phyloP scores from a whole-genome alignment of 176 grass and related monocot species.

The Paspalum vaginatum region DNA sequence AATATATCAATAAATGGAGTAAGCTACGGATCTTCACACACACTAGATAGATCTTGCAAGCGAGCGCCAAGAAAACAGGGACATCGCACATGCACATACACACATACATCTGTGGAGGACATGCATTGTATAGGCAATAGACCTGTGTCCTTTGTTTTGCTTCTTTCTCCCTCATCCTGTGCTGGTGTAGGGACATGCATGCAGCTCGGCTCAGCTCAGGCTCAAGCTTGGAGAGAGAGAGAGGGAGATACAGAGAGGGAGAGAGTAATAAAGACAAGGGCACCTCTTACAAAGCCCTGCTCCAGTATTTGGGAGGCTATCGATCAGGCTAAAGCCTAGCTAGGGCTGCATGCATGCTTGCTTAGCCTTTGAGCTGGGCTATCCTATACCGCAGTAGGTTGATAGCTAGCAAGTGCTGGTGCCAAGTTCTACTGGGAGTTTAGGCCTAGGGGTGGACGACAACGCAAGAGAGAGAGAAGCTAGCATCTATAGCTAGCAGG shows the following conservation, averaged over 20 bases:
- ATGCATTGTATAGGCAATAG: slow-evolving; percentile 40
- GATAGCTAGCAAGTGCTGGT: slow-evolving; percentile 42
- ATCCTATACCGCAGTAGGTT: slow-evolving; percentile 26
- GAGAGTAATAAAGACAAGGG: slow-evolving; percentile 73
- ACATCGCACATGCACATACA: slow-evolving; percentile 38
- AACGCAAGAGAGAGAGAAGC: slow-evolving; percentile 6
- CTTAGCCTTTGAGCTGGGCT: slow-evolving; percentile 43
- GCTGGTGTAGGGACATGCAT: slow-evolving; percentile 46
- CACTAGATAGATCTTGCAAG: slow-evolving; percentile 43
- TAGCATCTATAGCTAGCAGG: neutral
- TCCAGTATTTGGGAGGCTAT: slow-evolving; percentile 50
- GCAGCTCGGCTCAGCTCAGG: slow-evolving; percentile 22
- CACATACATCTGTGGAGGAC: slow-evolving; percentile 19
- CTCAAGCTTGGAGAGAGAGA: slow-evolving; percentile 12
- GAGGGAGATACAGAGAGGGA: neutral
- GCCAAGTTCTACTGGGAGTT: slow-evolving; percentile 52
- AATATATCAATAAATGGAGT: slow-evolving; percentile 42
- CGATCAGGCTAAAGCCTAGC: slow-evolving; percentile 33
- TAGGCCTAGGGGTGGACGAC: slow-evolving; percentile 11
- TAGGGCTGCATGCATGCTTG: slow-evolving; percentile 56
- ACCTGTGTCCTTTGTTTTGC: slow-evolving; percentile 42
- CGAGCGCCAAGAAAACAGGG: slow-evolving; percentile 29
- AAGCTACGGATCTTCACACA: slow-evolving; percentile 28
- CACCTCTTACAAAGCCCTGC: slow-evolving; percentile 85
- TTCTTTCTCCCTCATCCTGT: slow-evolving; percentile 46